Conservation (phyloP, 306 rosid genomes). For the Prunus campanulata region DNA sequence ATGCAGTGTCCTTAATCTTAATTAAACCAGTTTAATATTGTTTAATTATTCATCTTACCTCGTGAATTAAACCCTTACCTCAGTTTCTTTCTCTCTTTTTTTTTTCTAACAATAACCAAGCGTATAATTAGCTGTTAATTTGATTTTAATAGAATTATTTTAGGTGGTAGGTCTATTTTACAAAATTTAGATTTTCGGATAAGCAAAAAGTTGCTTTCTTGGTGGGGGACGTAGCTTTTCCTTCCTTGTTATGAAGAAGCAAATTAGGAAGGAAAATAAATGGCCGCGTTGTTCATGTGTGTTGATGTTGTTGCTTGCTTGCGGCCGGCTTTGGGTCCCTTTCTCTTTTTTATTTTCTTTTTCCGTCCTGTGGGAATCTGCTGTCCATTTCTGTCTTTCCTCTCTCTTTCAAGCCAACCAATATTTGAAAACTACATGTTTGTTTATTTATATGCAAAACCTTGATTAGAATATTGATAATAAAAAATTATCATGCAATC, state of each 20-base stretch:
- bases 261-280: neutral
- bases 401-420: neutral
- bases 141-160: too few species aligned
- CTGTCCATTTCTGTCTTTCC: neutral
- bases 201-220: slow-evolving; percentile 1
- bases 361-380: neutral
- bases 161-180: neutral
- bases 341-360: neutral
- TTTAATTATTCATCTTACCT: too few species aligned
- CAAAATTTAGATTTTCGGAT: neutral
- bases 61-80: too few species aligned
- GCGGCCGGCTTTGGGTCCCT: slow-evolving; percentile 21
- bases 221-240: slow-evolving; percentile 11
- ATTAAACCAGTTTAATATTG: neutral
- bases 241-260: too few species aligned
- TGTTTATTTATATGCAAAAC: neutral
- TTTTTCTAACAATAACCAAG: too few species aligned
- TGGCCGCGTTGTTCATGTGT: slow-evolving; percentile 14
- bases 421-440: neutral
- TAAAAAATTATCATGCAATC: neutral
- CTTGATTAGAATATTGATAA: neutral
- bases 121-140: too few species aligned
- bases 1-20: neutral
- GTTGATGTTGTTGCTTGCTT: neutral
- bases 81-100: too few species aligned